A percentile compares a stretch with the other conserved stretches of the same genome.
Conservation (phyloP, 352 stramenopile species). For the Pythium pyrilobum region DNA sequence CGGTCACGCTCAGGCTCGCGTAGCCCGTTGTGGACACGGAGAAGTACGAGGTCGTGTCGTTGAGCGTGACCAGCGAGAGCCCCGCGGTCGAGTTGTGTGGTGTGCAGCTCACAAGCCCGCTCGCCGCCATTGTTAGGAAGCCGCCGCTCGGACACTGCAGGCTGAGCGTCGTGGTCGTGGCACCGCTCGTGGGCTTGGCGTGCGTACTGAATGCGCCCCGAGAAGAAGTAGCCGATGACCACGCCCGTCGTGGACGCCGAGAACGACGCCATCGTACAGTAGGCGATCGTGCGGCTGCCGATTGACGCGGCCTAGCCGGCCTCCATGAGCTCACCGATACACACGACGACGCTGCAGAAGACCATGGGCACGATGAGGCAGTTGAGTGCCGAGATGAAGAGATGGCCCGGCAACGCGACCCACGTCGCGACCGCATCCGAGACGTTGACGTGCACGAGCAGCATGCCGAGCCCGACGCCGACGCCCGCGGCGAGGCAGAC, state of each 20-base stretch:
- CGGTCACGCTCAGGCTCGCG: conserved; percentile 44
- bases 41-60: conserved; percentile 51
- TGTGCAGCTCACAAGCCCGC: conserved; percentile 37
- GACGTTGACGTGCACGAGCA: conserved; percentile 39
- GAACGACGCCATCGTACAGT: conserved; percentile 38
- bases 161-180: conserved; percentile 23
- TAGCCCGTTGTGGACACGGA: conserved; percentile 25
- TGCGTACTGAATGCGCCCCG: not conserved
- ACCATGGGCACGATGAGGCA: conserved; percentile 67
- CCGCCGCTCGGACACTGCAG: conserved; percentile 42
- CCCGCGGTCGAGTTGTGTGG: conserved; percentile 23
- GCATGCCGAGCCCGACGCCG: conserved; percentile 35
- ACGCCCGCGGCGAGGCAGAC: conserved; percentile 36
- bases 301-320: conserved; percentile 48
- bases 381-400: conserved; percentile 63
- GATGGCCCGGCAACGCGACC: conserved; percentile 48
- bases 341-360: conserved; percentile 59
- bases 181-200: not conserved
- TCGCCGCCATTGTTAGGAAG: conserved; percentile 30
- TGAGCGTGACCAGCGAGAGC: conserved; percentile 42
- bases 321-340: conserved; percentile 51
- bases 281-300: conserved; percentile 39
- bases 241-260: conserved; percentile 42
- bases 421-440: conserved; percentile 29
- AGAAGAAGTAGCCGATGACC: conserved; percentile 42